Evolutionary conservation across 1,139 yeast genomes (phyloP).

Genomic region (Wickerhamomyces sp.): DNA sequence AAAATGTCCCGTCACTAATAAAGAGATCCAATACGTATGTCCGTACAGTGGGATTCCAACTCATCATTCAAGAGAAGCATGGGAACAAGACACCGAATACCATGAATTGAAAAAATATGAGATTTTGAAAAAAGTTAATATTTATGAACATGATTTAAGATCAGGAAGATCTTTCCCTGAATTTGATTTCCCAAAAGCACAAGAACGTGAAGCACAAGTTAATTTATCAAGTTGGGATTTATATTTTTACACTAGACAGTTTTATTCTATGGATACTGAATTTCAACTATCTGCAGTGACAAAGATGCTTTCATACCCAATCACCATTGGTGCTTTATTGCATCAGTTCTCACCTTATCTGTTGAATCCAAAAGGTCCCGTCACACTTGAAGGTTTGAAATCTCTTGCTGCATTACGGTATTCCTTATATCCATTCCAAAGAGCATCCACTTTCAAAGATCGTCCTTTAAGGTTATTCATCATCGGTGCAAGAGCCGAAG

Average conservation of each 20-base stretch:
- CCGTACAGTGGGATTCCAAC: constrained; percentile 96
- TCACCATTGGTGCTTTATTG: constrained; percentile 78
- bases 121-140: constrained; percentile 75
- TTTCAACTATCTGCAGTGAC: constrained; percentile 94
- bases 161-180: constrained; percentile 94
- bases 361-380: constrained; percentile 77
- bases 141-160: constrained; percentile 90
- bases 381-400: constrained; percentile 87
- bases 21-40: constrained; percentile 79
- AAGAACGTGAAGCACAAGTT: constrained; percentile 70
- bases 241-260: constrained; percentile 86
- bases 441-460: constrained; percentile 60
- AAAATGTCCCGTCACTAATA: constrained; percentile 83
- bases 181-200: constrained; percentile 84
- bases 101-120: constrained; percentile 66
- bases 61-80: constrained; percentile 84
- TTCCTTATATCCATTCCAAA: constrained; percentile 73
- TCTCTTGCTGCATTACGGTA: constrained; percentile 88
- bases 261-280: constrained; percentile 94
- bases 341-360: constrained; percentile 85
- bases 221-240: constrained; percentile 90
- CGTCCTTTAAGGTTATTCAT: constrained; percentile 87
- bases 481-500: constrained; percentile 89
- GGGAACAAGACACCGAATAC: constrained; percentile 75
- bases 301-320: constrained; percentile 87